Evolutionary conservation across 257 asterid species (phyloP).

Genomic region (Salvia hispanica): DNA sequence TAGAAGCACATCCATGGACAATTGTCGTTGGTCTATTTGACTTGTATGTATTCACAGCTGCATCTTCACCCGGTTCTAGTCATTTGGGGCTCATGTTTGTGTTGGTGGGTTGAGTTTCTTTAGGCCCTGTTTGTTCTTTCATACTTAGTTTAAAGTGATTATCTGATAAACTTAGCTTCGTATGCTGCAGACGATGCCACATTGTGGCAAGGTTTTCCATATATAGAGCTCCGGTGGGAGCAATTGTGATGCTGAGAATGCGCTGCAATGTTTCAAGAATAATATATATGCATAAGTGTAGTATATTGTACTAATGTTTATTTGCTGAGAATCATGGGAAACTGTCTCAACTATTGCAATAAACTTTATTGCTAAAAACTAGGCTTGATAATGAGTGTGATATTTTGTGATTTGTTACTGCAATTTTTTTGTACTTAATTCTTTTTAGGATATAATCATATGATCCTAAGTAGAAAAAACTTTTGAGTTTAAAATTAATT

Average conservation of each 20-base stretch:
- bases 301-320: not conserved
- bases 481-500: too few relatives aligned
- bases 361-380: not conserved
- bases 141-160: not conserved
- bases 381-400: not conserved
- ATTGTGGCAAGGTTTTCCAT: not conserved
- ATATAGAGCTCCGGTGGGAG: not conserved
- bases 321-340: not conserved
- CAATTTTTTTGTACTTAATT: too few relatives aligned
- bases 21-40: too few relatives aligned
- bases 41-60: too few relatives aligned
- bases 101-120: not conserved
- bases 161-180: not conserved
- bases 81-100: not conserved
- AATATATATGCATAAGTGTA: not conserved
- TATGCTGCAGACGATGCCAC: not conserved
- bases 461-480: too few relatives aligned
- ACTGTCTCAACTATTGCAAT: not conserved
- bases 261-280: not conserved
- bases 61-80: not conserved
- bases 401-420: not conserved
- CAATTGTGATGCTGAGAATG: not conserved
- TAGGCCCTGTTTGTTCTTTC: not conserved
- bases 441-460: too few relatives aligned
- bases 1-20: not conserved